phyloP scores from a whole-genome alignment of 305 asterid species.

The Fraxinus albicans region DNA sequence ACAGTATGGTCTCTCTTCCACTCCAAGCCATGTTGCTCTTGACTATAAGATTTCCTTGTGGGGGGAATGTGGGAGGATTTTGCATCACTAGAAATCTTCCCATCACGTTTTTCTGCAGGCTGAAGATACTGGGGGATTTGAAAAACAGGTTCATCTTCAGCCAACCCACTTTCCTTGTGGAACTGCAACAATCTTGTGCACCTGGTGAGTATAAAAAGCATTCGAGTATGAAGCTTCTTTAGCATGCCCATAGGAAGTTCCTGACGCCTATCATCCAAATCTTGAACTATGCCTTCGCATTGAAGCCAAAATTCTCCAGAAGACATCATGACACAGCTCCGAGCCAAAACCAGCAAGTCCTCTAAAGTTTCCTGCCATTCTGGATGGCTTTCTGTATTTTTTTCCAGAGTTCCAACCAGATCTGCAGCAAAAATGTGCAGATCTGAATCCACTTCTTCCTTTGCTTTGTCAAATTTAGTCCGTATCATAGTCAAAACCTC shows the following conservation, averaged over 20 bases:
- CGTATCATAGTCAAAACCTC: conserved; percentile 91
- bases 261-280: conserved; percentile 94
- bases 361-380: conserved; percentile 98
- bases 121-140: conserved; percentile 89
- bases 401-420: conserved; percentile 85
- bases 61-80: conserved; percentile 47
- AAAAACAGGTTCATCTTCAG: conserved; percentile 80
- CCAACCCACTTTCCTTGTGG: conserved; percentile 93
- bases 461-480: conserved; percentile 93
- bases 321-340: conserved; percentile 94
- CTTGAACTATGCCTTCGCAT: conserved; percentile 99
- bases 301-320: conserved; percentile 99
- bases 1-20: conserved; percentile 59
- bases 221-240: conserved; percentile 97
- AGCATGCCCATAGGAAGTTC: conserved; percentile 91
- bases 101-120: conserved; percentile 60
- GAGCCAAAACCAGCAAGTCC: conserved; percentile 88
- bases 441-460: conserved; percentile 98
- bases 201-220: conserved; percentile 98
- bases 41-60: conserved; percentile 85
- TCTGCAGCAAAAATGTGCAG: conserved; percentile 97
- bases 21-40: conserved; percentile 66
- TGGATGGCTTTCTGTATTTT: conserved; percentile 87
- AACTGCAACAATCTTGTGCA: conserved; percentile 96
- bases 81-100: conserved; percentile 47